A percentile compares a stretch with the other conserved stretches of the same genome.
Conservation (phyloP, 176 grass and related monocot genomes). For the Olyra latifolia region DNA sequence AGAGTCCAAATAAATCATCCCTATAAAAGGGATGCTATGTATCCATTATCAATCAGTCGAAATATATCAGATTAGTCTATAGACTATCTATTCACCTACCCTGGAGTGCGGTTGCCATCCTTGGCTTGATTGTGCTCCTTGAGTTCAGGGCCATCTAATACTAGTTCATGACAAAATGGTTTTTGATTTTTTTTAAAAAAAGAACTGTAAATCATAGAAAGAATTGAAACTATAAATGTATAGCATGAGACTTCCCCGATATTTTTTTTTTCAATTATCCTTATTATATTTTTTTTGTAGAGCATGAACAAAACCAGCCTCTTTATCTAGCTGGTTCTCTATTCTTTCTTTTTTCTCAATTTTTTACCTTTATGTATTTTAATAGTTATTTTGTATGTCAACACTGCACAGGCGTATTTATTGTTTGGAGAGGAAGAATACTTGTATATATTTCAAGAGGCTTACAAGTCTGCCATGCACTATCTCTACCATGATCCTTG, state of each 20-base stretch:
- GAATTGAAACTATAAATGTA: not conserved
- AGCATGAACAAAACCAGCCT: constrained; percentile 18
- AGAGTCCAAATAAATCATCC: too few species aligned
- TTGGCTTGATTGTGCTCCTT: too few species aligned
- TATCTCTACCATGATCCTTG: constrained; percentile 97
- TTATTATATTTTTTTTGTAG: constrained; percentile 5
- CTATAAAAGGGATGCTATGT: too few species aligned
- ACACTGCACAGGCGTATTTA: constrained; percentile 78
- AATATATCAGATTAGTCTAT: too few species aligned
- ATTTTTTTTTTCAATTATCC: constrained; percentile 8
- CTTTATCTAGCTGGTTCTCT: constrained; percentile 9
- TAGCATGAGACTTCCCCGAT: not conserved
- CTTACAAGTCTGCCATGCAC: constrained; percentile 90
- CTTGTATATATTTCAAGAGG: constrained; percentile 87
- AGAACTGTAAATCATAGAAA: not conserved
- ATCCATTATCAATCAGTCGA: too few species aligned
- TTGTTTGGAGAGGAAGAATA: constrained; percentile 98
- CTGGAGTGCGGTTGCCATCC: too few species aligned
- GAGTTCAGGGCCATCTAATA: too few species aligned
- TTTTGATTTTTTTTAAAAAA: not conserved
- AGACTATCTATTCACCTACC: too few species aligned
- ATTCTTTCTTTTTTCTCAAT: constrained; percentile 16
- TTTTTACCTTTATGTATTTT: constrained; percentile 24
- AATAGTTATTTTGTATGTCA: constrained; percentile 18
- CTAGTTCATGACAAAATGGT: too few species aligned